A percentile compares a stretch with the other conserved stretches of the same genome.
phyloP scores from a whole-genome alignment of 164 flowering plant species.

The Brasenia schreberi region DNA sequence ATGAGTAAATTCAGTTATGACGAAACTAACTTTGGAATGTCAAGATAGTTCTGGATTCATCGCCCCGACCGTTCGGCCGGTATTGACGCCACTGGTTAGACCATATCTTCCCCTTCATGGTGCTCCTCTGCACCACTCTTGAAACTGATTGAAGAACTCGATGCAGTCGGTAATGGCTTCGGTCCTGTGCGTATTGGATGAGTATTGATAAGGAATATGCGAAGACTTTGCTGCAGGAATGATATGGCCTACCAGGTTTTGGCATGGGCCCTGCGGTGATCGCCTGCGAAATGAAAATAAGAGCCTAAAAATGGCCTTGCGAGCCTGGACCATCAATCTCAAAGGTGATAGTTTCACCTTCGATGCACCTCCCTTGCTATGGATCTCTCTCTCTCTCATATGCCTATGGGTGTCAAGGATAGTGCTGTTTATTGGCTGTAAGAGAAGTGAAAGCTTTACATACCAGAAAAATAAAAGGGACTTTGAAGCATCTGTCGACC shows the following conservation, averaged over 20 bases:
- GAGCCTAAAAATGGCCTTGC: slow-evolving; percentile 49
- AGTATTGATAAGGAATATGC: slow-evolving; percentile 26
- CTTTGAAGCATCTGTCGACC: too few species aligned
- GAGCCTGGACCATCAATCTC: slow-evolving; percentile 56
- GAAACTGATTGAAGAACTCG: slow-evolving; percentile 38
- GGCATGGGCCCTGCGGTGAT: slow-evolving; percentile 2
- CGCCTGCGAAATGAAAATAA: slow-evolving; percentile 32
- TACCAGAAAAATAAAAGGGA: too few species aligned
- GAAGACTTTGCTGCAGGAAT: slow-evolving; percentile 57
- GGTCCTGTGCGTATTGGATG: slow-evolving; percentile 27
- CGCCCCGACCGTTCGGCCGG: too few species aligned
- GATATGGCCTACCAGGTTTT: slow-evolving; percentile 17
- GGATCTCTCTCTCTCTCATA: slow-evolving; percentile 8
- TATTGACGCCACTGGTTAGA: neutral
- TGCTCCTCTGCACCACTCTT: slow-evolving; percentile 2
- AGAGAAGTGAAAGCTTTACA: too few species aligned
- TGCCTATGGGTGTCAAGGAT: too few species aligned
- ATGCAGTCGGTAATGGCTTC: slow-evolving; percentile 51
- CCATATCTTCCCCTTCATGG: neutral
- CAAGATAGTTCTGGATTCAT: too few species aligned
- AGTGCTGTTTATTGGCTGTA: too few species aligned
- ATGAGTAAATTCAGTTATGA: too few species aligned
- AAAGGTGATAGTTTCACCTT: slow-evolving; percentile 32
- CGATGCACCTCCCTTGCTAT: slow-evolving; percentile 16
- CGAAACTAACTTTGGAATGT: too few species aligned